Conservation (phyloP, 1,139 yeast genomes). For the Saccharomyces pastorianus region DNA sequence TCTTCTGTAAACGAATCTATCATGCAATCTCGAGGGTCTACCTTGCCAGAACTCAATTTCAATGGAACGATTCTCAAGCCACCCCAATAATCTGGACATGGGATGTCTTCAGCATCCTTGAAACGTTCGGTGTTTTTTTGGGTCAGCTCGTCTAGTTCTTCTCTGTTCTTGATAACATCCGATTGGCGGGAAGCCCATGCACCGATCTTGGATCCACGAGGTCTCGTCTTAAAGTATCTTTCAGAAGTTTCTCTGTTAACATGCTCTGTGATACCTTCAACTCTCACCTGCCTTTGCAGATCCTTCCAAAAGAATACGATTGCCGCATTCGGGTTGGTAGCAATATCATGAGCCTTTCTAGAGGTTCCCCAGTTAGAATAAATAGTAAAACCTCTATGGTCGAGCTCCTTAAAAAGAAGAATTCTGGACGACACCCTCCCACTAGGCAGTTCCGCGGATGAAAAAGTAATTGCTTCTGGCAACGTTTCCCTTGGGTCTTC, state of each 20-base stretch:
- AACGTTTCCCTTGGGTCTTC: constrained; percentile 44
- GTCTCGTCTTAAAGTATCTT: constrained; percentile 76
- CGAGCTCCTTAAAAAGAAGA: constrained; percentile 83
- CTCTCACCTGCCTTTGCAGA: constrained; percentile 82
- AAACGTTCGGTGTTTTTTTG: constrained; percentile 49
- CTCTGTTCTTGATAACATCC: constrained; percentile 46
- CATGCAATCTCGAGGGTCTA: constrained; percentile 81
- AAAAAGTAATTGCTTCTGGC: constrained; percentile 73
- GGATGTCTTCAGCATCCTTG: constrained; percentile 54
- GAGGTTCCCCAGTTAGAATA: constrained; percentile 89
- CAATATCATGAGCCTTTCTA: constrained; percentile 66
- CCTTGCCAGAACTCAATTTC: constrained; percentile 97
- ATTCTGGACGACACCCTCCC: constrained; percentile 82
- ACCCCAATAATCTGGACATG: constrained; percentile 95
- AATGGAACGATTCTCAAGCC: constrained; percentile 82
- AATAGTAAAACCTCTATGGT: constrained; percentile 73
- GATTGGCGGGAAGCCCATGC: constrained; percentile 97
- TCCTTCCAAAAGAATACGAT: constrained; percentile 91
- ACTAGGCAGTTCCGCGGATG: constrained; percentile 80
- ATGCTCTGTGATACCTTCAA: constrained; percentile 77
- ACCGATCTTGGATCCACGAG: constrained; percentile 86
- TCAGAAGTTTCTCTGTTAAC: constrained; percentile 67
- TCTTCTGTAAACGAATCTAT: constrained; percentile 69
- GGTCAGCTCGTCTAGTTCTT: constrained; percentile 50
- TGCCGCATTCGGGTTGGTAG: constrained; percentile 69